Base-by-base conservation (phyloP, 805 yeast genomes). In the Ogataea pignaliae region DNA sequence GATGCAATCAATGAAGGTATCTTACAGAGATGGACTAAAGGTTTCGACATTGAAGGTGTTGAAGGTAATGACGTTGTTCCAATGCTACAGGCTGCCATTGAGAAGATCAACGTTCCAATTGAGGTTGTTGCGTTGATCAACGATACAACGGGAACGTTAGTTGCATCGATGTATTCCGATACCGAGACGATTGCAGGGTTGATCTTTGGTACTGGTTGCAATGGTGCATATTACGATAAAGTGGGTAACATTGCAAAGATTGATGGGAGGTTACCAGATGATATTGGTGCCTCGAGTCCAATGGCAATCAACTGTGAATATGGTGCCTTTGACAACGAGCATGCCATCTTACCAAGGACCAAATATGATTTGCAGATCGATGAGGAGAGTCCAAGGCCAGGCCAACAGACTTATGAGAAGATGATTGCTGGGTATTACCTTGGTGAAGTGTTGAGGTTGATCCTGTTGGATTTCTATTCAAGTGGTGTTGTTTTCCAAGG, bases 221-320 rank as follows among this genome's bases (percentile, higher is more conserved):
- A 91, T 66, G 97, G 97, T 65, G 97, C 97, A 44, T 91, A 90
- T 73, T 90, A 82, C 69, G 98, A 91, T 58, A 68, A 68, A 40
- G 83, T 81, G 42, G 66, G 72, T 41, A 79, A 79, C 57, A 79
- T 91, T 56, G 91, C 90, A 51, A 91, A 91, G 72, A 75, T 91
- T 55, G 80, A 79, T 56, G 95, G 93, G 47, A 70, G 68, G 56
- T 65, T 84, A 43, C 75, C 80, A 29, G 70, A 66, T 16, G 96
- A 88, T 61, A 76, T 88, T 54, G 61, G 28, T 33, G 66, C 64
- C 10, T 78, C 77, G 40, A 75, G 85, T 36, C 81, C 84, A 51
- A 90, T 91, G 95, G 97, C 97, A 43, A 91, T 91, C 66, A 91
- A 91, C 76, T 89, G 97, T 75, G 99, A 91, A 72, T 91, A 91